Evolutionary conservation across 768 basidiomycete genomes (phyloP).

Genomic region (Amanita fuliginea): DNA sequence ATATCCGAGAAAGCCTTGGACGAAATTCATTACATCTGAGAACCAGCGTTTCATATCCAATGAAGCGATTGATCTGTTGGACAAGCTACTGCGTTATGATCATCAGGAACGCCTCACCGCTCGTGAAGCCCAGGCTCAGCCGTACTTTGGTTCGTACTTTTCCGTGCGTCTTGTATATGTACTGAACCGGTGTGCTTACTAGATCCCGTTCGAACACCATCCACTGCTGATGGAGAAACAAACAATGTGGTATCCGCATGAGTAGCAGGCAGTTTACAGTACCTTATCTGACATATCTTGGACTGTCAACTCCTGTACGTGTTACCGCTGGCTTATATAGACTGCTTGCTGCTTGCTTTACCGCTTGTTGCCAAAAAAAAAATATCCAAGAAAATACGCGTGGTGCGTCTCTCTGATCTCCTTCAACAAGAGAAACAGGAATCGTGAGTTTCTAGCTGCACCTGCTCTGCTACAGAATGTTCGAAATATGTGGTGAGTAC

Average conservation of each 20-base stretch:
- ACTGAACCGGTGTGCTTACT: conserved; percentile 6
- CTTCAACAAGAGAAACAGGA: not conserved
- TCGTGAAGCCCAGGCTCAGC: conserved; percentile 81
- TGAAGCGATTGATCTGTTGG: conserved; percentile 92
- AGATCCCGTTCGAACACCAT: conserved; percentile 58
- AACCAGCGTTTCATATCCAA: conserved; percentile 95
- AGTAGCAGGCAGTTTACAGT: conserved; percentile 11
- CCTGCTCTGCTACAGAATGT: too few relatives aligned
- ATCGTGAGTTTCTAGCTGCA: too few relatives aligned
- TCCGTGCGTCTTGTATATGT: conserved; percentile 8
- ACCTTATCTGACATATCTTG: conserved; percentile 1
- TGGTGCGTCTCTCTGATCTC: not conserved
- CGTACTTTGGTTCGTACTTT: conserved; percentile 70
- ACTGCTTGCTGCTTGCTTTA: conserved; percentile 20
- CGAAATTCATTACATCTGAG: conserved; percentile 88
- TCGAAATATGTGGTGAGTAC: too few relatives aligned
- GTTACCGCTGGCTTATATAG: conserved; percentile 26
- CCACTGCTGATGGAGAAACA: conserved; percentile 49
- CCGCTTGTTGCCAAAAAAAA: conserved; percentile 7
- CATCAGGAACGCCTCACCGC: conserved; percentile 96
- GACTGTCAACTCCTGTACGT: conserved; percentile 16
- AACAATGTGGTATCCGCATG: conserved; percentile 44
- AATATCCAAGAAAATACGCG: not conserved
- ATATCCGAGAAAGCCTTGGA: conserved; percentile 93
- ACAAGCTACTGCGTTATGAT: conserved; percentile 92